Base-by-base conservation (phyloP, 257 asterid genomes). In the Voacanga thouarsii region DNA sequence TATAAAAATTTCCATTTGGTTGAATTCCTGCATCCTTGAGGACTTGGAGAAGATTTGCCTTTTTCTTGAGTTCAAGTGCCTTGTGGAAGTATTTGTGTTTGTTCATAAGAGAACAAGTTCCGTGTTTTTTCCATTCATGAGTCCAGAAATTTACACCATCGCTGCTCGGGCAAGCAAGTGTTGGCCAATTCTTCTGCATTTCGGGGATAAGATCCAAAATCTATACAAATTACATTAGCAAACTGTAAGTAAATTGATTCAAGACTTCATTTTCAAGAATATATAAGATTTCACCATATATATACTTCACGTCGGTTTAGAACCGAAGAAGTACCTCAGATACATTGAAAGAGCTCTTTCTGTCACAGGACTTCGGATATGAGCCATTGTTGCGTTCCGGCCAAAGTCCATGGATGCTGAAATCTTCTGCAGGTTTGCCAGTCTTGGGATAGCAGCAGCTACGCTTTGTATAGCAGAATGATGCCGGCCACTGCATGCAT, bases 101-200 rank as follows among this genome's bases (percentile, higher is more conserved):
- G 45, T 82, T 78, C 6, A 94, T 87, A 14, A 81, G 64, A 0
- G 94, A 81, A 81, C 97, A 92, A 0, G 97, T 92, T 2, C 98
- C 98, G 37, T 92, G 98, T 21, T 94, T 94, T 8, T 67, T 71
- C 98, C 98, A 94, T 77, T 94, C 98, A 26, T 92, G 97, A 0
- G 81, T 80, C 97, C 98, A 94, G 45, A 92, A 92, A 55, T 39
- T 84, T 6, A 85, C 43, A 7, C 97, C 97, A 28, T 87, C 90
- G 2, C 83, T 86, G 12, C 85, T 79, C 14, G 98, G 97, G 75
- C 98, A 94, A 1, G 92, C 85, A 6, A 94, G 87, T 7, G 97
- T 84, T 56, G 97, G 94, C 98, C 98, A 92, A 9, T 92, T 87
- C 49, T 82, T 78, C 7, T 90, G 84, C 96, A 94, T 86, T 80